Conservation (phyloP, 2,329 filamentous ascomycete genomes). For the Pestalotiopsis sp. region DNA sequence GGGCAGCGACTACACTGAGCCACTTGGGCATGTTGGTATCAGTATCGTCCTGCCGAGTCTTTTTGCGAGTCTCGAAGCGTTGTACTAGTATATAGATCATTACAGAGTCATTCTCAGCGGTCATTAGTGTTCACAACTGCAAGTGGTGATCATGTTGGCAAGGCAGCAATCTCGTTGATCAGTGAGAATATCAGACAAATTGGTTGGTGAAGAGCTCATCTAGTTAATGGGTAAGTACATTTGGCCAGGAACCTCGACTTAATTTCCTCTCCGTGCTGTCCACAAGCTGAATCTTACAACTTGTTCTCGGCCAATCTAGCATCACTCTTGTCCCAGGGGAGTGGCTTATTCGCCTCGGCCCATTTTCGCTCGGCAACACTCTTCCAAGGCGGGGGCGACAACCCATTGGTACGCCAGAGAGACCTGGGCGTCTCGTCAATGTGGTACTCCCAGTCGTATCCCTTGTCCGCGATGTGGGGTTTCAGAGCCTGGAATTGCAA, state of each 20-base stretch:
- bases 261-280: too few species aligned
- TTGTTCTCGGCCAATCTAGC: not conserved
- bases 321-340: not conserved
- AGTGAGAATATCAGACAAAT: not conserved
- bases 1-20: not conserved
- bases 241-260: too few species aligned
- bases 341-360: conserved; percentile 17
- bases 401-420: conserved; percentile 46
- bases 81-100: conserved; percentile 14
- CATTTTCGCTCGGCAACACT: conserved; percentile 39
- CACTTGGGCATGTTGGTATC: conserved; percentile 10
- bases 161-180: not conserved
- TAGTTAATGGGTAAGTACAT: not conserved
- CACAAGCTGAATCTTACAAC: not conserved
- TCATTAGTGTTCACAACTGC: not conserved
- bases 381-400: conserved; percentile 36
- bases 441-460: conserved; percentile 46
- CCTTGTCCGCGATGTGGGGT: conserved; percentile 41
- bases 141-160: not conserved
- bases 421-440: conserved; percentile 43
- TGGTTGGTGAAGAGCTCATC: not conserved
- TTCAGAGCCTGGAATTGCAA: conserved; percentile 3
- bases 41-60: not conserved
- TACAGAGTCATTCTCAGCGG: not conserved
- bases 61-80: not conserved